phyloP scores from a whole-genome alignment of 208 protist genomes.

The Wallacemonas sp. region DNA sequence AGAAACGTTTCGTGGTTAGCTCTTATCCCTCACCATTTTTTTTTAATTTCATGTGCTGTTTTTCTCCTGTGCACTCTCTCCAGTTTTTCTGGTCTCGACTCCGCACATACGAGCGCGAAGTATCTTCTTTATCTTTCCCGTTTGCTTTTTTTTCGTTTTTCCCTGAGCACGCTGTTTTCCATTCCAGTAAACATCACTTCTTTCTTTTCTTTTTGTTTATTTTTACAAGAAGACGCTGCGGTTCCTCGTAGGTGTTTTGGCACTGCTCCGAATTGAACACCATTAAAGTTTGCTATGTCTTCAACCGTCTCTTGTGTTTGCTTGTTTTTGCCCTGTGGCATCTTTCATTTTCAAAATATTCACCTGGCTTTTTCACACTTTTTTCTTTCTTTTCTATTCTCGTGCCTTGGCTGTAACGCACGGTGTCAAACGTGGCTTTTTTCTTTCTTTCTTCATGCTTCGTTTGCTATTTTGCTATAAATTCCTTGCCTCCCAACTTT shows the following conservation, averaged over 20 bases:
- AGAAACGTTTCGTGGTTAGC: no score
- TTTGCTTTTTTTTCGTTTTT: constrained; percentile 14
- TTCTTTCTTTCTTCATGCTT: constrained; percentile 3
- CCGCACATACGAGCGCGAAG: no score
- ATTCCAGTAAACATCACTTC: neutral
- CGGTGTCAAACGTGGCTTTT: neutral
- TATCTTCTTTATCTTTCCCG: neutral
- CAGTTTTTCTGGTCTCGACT: neutral
- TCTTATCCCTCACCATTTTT: no score
- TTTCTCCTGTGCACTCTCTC: neutral
- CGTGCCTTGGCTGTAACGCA: no score
- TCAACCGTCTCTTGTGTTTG: neutral
- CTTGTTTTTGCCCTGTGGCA: neutral
- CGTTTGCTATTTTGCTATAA: neutral
- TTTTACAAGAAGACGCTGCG: neutral
- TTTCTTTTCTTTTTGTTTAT: neutral
- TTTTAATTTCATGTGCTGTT: neutral
- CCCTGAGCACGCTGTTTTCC: neutral
- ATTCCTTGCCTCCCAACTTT: no score
- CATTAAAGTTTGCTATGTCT: neutral
- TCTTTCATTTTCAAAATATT: constrained; percentile 16
- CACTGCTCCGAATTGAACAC: no score
- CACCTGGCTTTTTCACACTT: constrained; percentile 7
- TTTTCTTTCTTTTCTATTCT: neutral
- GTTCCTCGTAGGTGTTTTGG: no score